Base-by-base conservation (phyloP, 1,139 yeast species). In the Candida smagusa region DNA sequence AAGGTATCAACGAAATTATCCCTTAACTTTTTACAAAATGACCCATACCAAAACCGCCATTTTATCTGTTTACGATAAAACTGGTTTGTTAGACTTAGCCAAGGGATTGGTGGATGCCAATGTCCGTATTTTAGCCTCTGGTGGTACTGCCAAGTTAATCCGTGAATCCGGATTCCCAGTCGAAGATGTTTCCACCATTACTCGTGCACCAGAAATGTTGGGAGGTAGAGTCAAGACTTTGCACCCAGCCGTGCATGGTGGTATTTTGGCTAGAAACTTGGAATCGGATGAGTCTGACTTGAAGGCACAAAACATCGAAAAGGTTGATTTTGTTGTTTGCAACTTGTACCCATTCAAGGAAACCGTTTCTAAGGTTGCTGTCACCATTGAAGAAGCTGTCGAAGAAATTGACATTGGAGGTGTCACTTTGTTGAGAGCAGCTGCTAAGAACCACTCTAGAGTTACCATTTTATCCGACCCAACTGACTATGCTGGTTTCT, bases 401-500 rank as follows among this genome's bases (percentile, higher is more conserved):
- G 98, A 92, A 72, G 97, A 92, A 68, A 84, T 92, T 53, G 98
- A 92, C 61, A 92, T 92, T 61, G 98, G 98, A 55, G 98, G 98
- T 61, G 98, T 92, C 43, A 92, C 98, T 34, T 74, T 92, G 48
- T 74, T 92, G 63, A 83, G 98, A 67, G 98, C 98, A 36, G 98
- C 98, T 43, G 98, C 98, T 46, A 92, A 92, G 74, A 92, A 92
- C 71, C 98, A 92, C 65, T 74, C 95, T 44, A 81, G 98, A 68
- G 98, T 92, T 44, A 86, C 96, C 44, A 90, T 92, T 49, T 74
- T 92, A 56, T 85, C 95, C 26, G 98, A 92, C 66, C 98, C 98
- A 48, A 72, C 72, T 43, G 98, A 92, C 67, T 92, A 92, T 66
- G 81, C 96, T 37, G 77, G 74, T 35, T 92, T 92, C 65, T 71